Evolutionary conservation across 1,139 yeast genomes (phyloP).

Genomic region (Lodderomyces oxycetoniae): DNA sequence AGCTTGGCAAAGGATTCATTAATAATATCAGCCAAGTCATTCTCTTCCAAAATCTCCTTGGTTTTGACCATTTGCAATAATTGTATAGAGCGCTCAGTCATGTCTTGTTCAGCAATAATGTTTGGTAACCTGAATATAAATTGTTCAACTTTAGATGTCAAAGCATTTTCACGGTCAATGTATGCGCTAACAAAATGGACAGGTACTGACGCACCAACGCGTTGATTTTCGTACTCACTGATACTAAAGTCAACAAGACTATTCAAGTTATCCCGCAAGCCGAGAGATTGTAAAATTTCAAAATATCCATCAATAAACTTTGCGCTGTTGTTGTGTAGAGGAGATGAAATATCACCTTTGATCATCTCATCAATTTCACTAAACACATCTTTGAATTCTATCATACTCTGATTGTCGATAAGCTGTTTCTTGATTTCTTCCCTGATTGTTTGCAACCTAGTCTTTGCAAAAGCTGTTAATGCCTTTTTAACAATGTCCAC

Average conservation of each 20-base stretch:
- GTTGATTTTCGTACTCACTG: neutral
- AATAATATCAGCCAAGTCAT: constrained; percentile 19
- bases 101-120: neutral
- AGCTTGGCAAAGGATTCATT: constrained; percentile 18
- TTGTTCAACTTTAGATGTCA: neutral
- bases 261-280: neutral
- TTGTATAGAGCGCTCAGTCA: neutral
- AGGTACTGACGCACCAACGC: neutral
- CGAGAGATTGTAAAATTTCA: constrained; percentile 1
- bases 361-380: no score
- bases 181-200: neutral
- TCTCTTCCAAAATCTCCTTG: neutral
- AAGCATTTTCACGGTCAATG: neutral
- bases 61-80: constrained; percentile 1
- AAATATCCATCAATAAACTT: neutral
- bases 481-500: neutral
- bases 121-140: neutral
- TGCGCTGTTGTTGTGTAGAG: neutral
- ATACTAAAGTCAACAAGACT: neutral
- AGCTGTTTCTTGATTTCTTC: constrained; percentile 3
- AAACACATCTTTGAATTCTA: neutral
- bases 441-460: constrained; percentile 4
- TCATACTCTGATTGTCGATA: neutral
- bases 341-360: no score
- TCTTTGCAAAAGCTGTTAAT: neutral